Evolutionary conservation across 805 yeast genomes (phyloP), one percentile per base, ranked within the genome.

Genomic region (Candida hispaniensis): DNA sequence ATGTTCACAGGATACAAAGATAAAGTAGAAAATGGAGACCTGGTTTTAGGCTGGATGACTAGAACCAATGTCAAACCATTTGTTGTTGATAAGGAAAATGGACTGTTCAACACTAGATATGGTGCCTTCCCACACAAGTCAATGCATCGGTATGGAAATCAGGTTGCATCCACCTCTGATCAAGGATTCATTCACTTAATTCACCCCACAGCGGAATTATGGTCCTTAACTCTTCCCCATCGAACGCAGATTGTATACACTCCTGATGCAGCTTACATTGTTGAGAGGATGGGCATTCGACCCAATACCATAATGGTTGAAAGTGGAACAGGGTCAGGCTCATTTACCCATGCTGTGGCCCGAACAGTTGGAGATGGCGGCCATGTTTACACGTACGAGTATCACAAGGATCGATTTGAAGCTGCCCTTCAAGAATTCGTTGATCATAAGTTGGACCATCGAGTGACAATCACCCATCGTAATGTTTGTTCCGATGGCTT

Each of bases 271-370:
- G 73, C 93, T 17, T 91, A 82, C 49, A 85, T 91, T 38, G 70
- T 81, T 43, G 94, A 88, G 54, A 62, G 94, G 48, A 60, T 91
- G 43, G 68, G 73, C 27, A 75, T 91, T 38, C 63, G 71, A 12
- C 72, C 81, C 9, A 86, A 88, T 1, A 68, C 83, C 1, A 60
- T 72, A 40, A 93, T 91, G 8, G 77, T 91, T 29, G 99, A 91
- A 59, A 94, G 97, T 1, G 99, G 99, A 21, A 91, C 99, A 0
- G 99, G 98, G 0, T 80, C 94, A 5, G 99, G 93, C 0, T 83
- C 95, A 1, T 82, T 91, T 51, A 79, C 94, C 3, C 99, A 91
- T 58, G 77, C 94, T 0, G 72, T 91, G 54, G 79, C 93, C 2
- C 69, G 99, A 48, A 73, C 91, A 0, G 75, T 80, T 2, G 72